Conservation (phyloP, 2,329 filamentous ascomycete species). For the Lasiodiplodia sp. region DNA sequence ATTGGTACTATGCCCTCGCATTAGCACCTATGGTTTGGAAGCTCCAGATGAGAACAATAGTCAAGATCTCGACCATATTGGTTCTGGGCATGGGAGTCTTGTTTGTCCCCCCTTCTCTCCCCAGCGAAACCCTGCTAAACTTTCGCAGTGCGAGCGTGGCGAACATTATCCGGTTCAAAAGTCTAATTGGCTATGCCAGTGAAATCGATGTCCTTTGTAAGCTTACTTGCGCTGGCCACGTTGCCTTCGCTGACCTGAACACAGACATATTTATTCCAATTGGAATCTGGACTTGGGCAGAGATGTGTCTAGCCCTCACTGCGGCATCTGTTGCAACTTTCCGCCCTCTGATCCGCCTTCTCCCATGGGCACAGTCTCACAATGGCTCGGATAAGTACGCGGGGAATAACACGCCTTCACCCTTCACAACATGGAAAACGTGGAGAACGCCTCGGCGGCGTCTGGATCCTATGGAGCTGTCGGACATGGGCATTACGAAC, state of each 20-base stretch:
- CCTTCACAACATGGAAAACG: constrained; percentile 3
- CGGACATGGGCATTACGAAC: constrained; percentile 5
- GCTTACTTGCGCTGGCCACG: background rate
- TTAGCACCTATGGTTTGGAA: constrained; percentile 17
- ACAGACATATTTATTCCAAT: constrained; percentile 10
- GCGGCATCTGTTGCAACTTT: constrained; percentile 4
- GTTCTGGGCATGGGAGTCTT: constrained; percentile 8
- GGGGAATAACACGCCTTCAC: background rate
- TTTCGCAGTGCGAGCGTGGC: constrained; percentile 11
- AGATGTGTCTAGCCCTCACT: background rate
- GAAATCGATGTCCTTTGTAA: constrained; percentile 8
- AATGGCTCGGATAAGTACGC: constrained; percentile 1
- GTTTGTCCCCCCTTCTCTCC: background rate
- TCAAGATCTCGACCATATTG: constrained; percentile 7
- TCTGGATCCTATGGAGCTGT: background rate
- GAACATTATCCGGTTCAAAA: constrained; percentile 16
- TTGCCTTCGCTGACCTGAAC: background rate
- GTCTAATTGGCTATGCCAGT: background rate
- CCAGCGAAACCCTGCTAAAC: background rate
- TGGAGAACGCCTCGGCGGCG: background rate
- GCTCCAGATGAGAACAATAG: constrained; percentile 13
- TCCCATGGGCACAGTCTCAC: constrained; percentile 3
- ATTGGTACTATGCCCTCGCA: constrained; percentile 23
- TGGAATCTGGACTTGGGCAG: background rate
- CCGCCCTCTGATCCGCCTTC: constrained; percentile 10